Percentiles rank a stretch among this genome's conserved stretches.
phyloP scores from a whole-genome alignment of 176 grass and related monocot species.

The Cenchrus purpureus region DNA sequence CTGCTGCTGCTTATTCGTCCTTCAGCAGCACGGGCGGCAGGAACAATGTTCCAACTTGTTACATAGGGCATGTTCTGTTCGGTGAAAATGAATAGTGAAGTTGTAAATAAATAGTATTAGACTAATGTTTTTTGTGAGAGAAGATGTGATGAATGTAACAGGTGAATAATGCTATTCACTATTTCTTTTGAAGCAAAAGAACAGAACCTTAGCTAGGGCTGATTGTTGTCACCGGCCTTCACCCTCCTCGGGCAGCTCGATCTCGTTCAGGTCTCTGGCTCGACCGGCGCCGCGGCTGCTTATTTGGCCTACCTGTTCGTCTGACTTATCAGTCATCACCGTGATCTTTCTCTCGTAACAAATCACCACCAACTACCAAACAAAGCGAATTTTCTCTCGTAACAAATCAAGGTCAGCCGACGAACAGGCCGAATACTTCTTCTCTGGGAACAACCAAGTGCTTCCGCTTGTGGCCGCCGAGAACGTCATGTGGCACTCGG shows the following conservation, averaged over 20 bases:
- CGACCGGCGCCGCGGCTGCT: not conserved
- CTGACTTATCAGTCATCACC: not conserved
- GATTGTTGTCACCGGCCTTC: not conserved
- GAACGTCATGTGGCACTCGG: conserved; percentile 26
- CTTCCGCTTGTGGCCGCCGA: conserved; percentile 61
- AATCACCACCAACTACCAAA: no score
- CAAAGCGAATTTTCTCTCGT: no score
- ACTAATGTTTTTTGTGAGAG: no score
- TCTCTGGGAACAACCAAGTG: conserved; percentile 32
- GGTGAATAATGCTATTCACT: no score
- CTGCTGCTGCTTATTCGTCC: not conserved
- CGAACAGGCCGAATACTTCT: not conserved
- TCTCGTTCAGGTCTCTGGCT: conserved; percentile 40
- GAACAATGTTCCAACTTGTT: not conserved
- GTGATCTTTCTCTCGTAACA: no score
- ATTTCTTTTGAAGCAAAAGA: no score
- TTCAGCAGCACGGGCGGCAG: conserved; percentile 9
- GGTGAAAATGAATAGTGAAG: no score
- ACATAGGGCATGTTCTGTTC: no score
- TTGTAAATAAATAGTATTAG: no score
- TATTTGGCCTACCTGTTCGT: not conserved
- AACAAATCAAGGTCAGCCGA: no score
- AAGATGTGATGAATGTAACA: no score
- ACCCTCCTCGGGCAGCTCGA: not conserved
- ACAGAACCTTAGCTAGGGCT: not conserved